These are phyloP conservation scores for Circinella minor DNA, from an alignment of 371 early-diverging fungal genomes.

Conservation along the genomic window DNA sequence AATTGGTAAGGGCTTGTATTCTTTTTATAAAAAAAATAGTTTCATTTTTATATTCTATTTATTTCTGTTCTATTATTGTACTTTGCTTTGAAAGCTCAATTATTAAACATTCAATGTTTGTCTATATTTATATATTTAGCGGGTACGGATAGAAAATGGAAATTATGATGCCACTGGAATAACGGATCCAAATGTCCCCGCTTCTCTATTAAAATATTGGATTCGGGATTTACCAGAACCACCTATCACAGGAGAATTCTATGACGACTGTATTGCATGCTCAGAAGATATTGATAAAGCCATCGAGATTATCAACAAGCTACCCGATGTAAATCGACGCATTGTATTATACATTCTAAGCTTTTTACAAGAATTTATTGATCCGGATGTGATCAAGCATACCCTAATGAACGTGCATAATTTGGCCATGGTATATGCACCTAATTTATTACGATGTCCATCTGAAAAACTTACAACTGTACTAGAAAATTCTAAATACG, in stretches of 20 bases:
- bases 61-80: constrained; percentile 3
- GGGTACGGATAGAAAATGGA: constrained; percentile 86
- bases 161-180: constrained; percentile 72
- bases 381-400: constrained; percentile 62
- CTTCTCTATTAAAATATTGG: constrained; percentile 92
- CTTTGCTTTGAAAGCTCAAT: neutral
- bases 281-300: constrained; percentile 64
- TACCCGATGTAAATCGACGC: constrained; percentile 80
- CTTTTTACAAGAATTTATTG: constrained; percentile 69
- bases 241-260: constrained; percentile 83
- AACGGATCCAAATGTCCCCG: constrained; percentile 90
- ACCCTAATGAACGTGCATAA: constrained; percentile 92
- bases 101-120: neutral
- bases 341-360: constrained; percentile 80
- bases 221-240: constrained; percentile 93
- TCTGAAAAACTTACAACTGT: constrained; percentile 72
- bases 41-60: no score
- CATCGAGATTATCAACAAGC: constrained; percentile 60
- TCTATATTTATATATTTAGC: constrained; percentile 25
- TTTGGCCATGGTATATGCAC: constrained; percentile 96
- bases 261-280: constrained; percentile 68
- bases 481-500: constrained; percentile 82
- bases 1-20: constrained; percentile 53
- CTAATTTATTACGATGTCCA: constrained; percentile 90
- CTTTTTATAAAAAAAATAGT: no score